Conservation (phyloP, 441 rosid species). For the Geranium incanum region DNA sequence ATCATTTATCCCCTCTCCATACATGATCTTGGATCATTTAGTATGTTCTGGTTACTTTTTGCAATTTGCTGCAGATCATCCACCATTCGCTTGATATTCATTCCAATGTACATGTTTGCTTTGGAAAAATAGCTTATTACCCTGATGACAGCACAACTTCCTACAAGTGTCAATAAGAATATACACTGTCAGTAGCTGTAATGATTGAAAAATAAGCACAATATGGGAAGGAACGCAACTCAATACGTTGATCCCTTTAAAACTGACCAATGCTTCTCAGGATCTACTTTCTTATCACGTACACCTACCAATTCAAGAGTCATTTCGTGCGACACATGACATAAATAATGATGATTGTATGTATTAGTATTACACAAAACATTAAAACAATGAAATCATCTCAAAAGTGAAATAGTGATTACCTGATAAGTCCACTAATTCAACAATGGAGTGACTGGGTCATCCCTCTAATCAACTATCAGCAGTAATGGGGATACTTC, state of each 20-base stretch:
- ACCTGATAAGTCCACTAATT: constrained; percentile 98
- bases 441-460: constrained; percentile 82
- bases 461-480: constrained; percentile 85
- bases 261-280: constrained; percentile 55
- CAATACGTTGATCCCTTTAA: constrained; percentile 76
- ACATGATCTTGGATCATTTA: constrained; percentile 27
- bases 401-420: constrained; percentile 10
- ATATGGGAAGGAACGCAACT: constrained; percentile 18
- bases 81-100: constrained; percentile 91
- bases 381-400: constrained; percentile 16
- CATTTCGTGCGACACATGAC: constrained; percentile 56
- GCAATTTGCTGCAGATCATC: constrained; percentile 96
- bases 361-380: background rate
- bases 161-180: constrained; percentile 33
- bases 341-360: constrained; percentile 20
- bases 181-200: constrained; percentile 4
- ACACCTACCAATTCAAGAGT: constrained; percentile 85
- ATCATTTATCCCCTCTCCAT: background rate
- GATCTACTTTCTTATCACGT: constrained; percentile 84
- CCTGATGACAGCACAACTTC: constrained; percentile 93
- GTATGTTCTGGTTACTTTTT: constrained; percentile 82
- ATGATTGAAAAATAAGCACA: constrained; percentile 8
- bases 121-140: constrained; percentile 75
- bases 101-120: constrained; percentile 82
- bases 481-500: constrained; percentile 78